Evolutionary conservation across 2,329 filamentous ascomycete species (phyloP).

Genomic region (Fusarium fracticaudum): DNA sequence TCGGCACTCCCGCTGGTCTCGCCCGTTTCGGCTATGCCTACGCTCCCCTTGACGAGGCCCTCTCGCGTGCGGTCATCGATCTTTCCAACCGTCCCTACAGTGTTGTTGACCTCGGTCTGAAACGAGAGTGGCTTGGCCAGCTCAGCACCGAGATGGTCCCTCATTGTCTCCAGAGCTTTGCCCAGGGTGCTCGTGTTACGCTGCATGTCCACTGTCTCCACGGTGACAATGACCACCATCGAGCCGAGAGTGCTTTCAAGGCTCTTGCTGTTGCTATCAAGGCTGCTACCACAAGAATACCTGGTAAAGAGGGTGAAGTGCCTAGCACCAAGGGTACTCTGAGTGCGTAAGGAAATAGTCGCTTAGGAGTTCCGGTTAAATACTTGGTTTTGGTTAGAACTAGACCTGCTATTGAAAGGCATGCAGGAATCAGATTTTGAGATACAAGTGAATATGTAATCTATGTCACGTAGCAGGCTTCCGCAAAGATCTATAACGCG

Average conservation of each 20-base stretch:
- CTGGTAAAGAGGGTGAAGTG: slow-evolving; percentile 88
- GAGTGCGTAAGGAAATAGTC: slow-evolving; percentile 57
- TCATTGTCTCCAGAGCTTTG: slow-evolving; percentile 94
- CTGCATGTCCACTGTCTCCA: slow-evolving; percentile 92
- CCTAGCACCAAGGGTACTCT: slow-evolving; percentile 96
- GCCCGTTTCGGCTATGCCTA: slow-evolving; percentile 93
- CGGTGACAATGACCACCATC: slow-evolving; percentile 94
- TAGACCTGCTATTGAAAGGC: slow-evolving; percentile 11
- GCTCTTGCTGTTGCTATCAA: slow-evolving; percentile 88
- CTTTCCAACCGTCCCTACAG: slow-evolving; percentile 90
- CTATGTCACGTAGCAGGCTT: not conserved
- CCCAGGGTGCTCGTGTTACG: slow-evolving; percentile 89
- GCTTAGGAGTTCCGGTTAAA: slow-evolving; percentile 37
- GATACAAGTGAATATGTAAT: not conserved
- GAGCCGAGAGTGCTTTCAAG: slow-evolving; percentile 97
- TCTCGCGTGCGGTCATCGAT: slow-evolving; percentile 93
- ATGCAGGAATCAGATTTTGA: not conserved
- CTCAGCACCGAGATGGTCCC: slow-evolving; percentile 97
- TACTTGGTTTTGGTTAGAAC: slow-evolving; percentile 21
- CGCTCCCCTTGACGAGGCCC: slow-evolving; percentile 92
- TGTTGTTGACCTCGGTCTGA: slow-evolving; percentile 84
- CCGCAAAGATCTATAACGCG: not conserved
- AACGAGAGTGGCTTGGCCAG: slow-evolving; percentile 92
- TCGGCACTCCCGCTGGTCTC: slow-evolving; percentile 81
- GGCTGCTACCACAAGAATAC: slow-evolving; percentile 77